Evolutionary conservation across 495 filamentous ascomycete species (phyloP).

Genomic region (Aspergillus heteromorphus): DNA sequence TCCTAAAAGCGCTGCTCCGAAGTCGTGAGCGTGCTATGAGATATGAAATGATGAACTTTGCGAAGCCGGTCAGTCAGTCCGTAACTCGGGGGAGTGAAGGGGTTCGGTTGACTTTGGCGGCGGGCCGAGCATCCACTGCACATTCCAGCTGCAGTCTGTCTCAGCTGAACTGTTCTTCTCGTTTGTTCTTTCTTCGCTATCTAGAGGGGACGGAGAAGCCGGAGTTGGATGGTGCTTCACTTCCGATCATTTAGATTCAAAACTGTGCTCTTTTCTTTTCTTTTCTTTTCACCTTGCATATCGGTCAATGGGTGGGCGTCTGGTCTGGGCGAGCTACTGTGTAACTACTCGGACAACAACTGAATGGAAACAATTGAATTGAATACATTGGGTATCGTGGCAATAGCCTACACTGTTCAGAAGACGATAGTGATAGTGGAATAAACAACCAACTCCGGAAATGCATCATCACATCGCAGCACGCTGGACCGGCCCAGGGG

Average conservation of each 20-base stretch:
- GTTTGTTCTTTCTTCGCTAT: constrained; percentile 2
- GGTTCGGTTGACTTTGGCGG: no score
- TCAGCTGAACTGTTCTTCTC: background rate
- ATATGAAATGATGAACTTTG: constrained; percentile 10
- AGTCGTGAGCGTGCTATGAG: constrained; percentile 8
- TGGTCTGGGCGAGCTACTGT: background rate
- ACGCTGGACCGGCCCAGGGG: background rate
- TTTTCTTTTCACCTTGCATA: no score
- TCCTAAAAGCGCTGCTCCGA: background rate
- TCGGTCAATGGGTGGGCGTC: no score
- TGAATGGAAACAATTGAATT: background rate
- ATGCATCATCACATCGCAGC: constrained; percentile 23
- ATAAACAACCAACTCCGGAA: constrained; percentile 17
- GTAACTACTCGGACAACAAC: background rate
- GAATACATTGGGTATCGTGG: constrained; percentile 18
- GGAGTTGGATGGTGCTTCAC: constrained; percentile 11
- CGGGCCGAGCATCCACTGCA: no score
- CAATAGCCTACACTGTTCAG: background rate
- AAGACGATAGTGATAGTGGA: no score
- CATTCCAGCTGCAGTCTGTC: background rate
- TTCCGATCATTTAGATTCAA: constrained; percentile 3
- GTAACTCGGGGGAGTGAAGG: no score
- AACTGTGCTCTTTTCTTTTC: background rate
- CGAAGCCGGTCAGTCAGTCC: no score
- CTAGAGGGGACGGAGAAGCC: constrained; percentile 10